phyloP scores from a whole-genome alignment of 2,329 filamentous ascomycete genomes.

The Alternaria viburni region DNA sequence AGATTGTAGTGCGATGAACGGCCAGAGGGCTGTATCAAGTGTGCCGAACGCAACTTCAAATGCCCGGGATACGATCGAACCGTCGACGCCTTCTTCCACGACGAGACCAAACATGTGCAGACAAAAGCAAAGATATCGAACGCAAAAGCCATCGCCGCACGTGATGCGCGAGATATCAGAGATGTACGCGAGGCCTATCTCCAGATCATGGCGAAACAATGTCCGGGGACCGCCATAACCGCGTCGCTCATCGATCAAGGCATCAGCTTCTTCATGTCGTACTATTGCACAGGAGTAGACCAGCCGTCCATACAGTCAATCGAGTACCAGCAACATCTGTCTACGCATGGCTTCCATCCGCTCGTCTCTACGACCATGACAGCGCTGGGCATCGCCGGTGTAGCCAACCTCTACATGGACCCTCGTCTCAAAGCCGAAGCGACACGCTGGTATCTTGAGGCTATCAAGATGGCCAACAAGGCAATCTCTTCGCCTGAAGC shows the following conservation, averaged over 20 bases:
- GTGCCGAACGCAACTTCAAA: conserved; percentile 24
- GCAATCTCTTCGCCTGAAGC: conserved; percentile 35
- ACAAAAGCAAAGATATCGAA: conserved; percentile 38
- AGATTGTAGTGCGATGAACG: conserved; percentile 40
- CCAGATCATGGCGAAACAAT: conserved; percentile 9
- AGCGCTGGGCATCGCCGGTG: conserved; percentile 42
- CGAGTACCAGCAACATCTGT: conserved; percentile 30
- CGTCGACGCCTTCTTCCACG: conserved; percentile 38
- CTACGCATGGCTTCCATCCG: conserved; percentile 42
- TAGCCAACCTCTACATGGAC: conserved; percentile 39
- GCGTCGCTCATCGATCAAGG: conserved; percentile 38
- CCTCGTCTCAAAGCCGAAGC: conserved; percentile 33
- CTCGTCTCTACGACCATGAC: conserved; percentile 43
- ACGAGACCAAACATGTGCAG: conserved; percentile 37
- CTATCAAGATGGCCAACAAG: conserved; percentile 41
- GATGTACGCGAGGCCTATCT: conserved; percentile 2
- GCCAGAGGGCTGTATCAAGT: conserved; percentile 36
- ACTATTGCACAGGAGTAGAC: conserved; percentile 34
- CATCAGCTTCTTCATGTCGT: conserved; percentile 43
- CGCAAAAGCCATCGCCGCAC: conserved; percentile 36
- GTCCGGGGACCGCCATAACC: conserved; percentile 20
- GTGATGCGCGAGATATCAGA: conserved; percentile 22
- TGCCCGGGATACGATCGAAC: conserved; percentile 43
- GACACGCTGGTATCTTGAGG: conserved; percentile 39
- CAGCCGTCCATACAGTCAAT: conserved; percentile 34